These are phyloP conservation scores for Trichothecium sympodiale DNA, from an alignment of 2,329 filamentous ascomycete genomes.

Conservation along the genomic window DNA sequence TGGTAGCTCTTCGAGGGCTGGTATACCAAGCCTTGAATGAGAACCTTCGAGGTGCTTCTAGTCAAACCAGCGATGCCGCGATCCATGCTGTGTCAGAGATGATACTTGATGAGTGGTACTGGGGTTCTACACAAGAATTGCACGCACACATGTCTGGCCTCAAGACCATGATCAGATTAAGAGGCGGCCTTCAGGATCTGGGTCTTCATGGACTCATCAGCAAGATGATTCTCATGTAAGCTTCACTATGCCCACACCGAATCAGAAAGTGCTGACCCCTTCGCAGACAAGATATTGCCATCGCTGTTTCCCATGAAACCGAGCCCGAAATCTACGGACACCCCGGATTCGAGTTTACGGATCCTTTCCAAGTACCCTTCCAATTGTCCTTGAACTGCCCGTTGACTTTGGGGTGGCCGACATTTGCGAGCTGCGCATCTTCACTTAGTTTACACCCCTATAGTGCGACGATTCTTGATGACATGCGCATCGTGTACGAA, in stretches of 20 bases:
- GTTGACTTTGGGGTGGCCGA: constrained; percentile 28
- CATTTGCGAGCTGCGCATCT: constrained; percentile 29
- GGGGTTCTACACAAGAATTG: constrained; percentile 33
- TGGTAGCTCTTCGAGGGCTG: constrained; percentile 29
- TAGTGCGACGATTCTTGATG: constrained; percentile 39
- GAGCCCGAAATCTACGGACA: constrained; percentile 28
- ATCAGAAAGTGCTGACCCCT: neutral
- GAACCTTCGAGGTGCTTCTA: constrained; percentile 25
- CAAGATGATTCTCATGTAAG: constrained; percentile 38
- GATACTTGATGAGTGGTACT: constrained; percentile 42
- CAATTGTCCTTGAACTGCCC: constrained; percentile 36
- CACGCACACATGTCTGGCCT: constrained; percentile 35
- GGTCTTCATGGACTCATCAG: constrained; percentile 34
- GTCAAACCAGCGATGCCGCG: constrained; percentile 30
- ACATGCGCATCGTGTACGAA: constrained; percentile 35
- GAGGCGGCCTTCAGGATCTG: constrained; percentile 33
- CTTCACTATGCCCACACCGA: neutral
- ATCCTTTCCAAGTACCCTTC: constrained; percentile 25
- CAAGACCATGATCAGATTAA: constrained; percentile 33
- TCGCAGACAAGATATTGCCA: constrained; percentile 32
- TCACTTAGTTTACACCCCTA: constrained; percentile 31
- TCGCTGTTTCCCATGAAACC: constrained; percentile 36
- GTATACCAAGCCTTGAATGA: constrained; percentile 35
- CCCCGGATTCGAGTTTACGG: constrained; percentile 28
- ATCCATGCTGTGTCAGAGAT: constrained; percentile 38